Evolutionary conservation across 2,329 filamentous ascomycete genomes (phyloP).

Genomic region (Aspergillus fumigatus): DNA sequence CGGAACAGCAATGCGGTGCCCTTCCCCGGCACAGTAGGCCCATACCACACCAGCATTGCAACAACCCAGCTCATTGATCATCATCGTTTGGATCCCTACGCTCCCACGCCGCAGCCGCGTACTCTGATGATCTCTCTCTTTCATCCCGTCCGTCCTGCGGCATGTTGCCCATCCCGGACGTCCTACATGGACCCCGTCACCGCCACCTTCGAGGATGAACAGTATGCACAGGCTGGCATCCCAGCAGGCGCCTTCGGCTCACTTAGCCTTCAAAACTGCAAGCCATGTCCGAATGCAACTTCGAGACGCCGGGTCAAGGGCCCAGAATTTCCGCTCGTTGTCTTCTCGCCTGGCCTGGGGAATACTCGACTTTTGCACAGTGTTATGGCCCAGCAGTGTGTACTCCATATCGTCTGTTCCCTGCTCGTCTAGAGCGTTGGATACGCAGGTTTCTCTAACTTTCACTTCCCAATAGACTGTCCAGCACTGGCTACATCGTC

Average conservation of each 20-base stretch:
- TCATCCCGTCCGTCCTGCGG: neutral
- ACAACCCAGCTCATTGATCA: neutral
- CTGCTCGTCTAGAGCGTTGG: neutral
- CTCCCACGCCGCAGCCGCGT: neutral
- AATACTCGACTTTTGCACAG: conserved; percentile 28
- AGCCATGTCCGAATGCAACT: neutral
- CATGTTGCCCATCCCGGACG: neutral
- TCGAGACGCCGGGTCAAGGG: neutral
- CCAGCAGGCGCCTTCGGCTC: neutral
- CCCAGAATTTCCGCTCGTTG: conserved; percentile 20
- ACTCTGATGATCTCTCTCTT: neutral
- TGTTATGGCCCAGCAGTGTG: conserved; percentile 17
- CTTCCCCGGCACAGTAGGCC: neutral
- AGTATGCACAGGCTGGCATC: neutral
- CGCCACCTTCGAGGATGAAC: neutral
- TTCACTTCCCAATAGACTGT: neutral
- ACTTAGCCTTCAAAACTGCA: neutral
- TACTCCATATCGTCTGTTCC: neutral
- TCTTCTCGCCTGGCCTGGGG: conserved; percentile 31
- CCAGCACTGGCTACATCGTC: conserved; percentile 30
- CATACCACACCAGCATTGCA: neutral
- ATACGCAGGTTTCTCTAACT: neutral
- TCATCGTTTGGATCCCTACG: neutral
- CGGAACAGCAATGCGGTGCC: neutral
- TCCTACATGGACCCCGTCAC: neutral